Base-by-base conservation (phyloP, 1,139 yeast species). In the Protomyces gravidus region DNA sequence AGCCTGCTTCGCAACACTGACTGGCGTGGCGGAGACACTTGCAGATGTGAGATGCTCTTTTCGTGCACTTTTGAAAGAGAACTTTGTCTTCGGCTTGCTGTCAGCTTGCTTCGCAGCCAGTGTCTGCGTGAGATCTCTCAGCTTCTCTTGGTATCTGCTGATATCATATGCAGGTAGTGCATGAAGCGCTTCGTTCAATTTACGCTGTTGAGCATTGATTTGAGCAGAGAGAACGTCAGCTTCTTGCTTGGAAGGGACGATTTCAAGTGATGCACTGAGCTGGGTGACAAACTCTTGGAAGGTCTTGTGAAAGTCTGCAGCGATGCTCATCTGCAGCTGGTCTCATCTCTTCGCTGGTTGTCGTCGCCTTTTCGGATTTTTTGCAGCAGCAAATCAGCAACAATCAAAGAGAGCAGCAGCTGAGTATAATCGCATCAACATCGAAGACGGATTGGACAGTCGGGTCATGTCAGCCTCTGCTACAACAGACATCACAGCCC, bases 381-480 rank as follows among this genome's bases (percentile, higher is more conserved):
- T n/a, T n/a, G n/a, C n/a, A n/a, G n/a, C n/a, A n/a, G n/a, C n/a
- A n/a, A n/a, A n/a, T n/a, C n/a, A n/a, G n/a, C n/a, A n/a, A n/a
- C n/a, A n/a, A n/a, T n/a, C n/a, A n/a, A n/a, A n/a, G n/a, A n/a
- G n/a, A n/a, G n/a, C n/a, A n/a, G n/a, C n/a, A n/a, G n/a, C n/a
- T n/a, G n/a, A n/a, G n/a, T n/a, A n/a, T n/a, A n/a, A n/a, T n/a
- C n/a, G n/a, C n/a, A n/a, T n/a, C n/a, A n/a, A n/a, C n/a, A n/a
- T n/a, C n/a, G n/a, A n/a, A n/a, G n/a, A n/a, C n/a, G n/a, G n/a
- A n/a, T n/a, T n/a, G n/a, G n/a, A n/a, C n/a, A n/a, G n/a, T n/a
- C n/a, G n/a, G n/a, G n/a, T n/a, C 21, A 53, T 53, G 58, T 53
- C 58, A 15, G 58, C 58, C 19, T 32, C 32, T 23, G 58, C 58